phyloP scores from a whole-genome alignment of 768 basidiomycete genomes.

The Leccinum fibrillosum region DNA sequence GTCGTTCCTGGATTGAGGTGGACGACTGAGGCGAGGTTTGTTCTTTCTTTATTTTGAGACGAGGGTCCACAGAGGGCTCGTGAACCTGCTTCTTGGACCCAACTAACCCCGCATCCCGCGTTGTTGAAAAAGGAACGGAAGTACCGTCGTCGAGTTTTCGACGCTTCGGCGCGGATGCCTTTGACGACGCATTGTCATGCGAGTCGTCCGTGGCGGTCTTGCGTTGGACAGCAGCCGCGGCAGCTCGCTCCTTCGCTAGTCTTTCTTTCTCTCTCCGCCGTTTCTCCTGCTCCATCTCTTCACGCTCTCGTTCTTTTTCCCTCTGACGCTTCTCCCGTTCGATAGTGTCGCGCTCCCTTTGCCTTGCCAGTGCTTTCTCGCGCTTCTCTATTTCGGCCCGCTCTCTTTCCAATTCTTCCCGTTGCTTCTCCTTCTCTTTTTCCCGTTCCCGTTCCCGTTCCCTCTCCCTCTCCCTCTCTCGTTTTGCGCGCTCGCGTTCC shows the following conservation, averaged over 20 bases:
- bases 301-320: constrained; percentile 22
- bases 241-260: constrained; percentile 21
- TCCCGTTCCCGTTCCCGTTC: constrained; percentile 21
- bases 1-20: constrained; percentile 12
- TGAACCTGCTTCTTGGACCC: constrained; percentile 36
- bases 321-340: constrained; percentile 26
- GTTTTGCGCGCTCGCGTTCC: constrained; percentile 25
- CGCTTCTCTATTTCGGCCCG: constrained; percentile 19
- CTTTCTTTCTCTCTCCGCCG: constrained; percentile 25
- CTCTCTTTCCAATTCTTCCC: constrained; percentile 22
- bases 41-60: constrained; percentile 39
- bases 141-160: constrained; percentile 41
- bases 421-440: constrained; percentile 16
- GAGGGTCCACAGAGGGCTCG: constrained; percentile 21
- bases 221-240: constrained; percentile 32
- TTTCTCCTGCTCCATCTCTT: constrained; percentile 19
- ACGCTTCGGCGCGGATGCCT: constrained; percentile 33
- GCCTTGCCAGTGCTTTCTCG: constrained; percentile 14
- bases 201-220: constrained; percentile 35
- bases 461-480: constrained; percentile 12
- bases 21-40: constrained; percentile 25
- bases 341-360: constrained; percentile 19
- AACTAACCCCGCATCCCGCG: constrained; percentile 24
- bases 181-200: constrained; percentile 21
- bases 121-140: constrained; percentile 10